Evolutionary conservation across 2,329 filamentous ascomycete genomes (phyloP), one percentile per base, ranked within the genome.

Genomic region (Stagonosporopsis vannaccii): DNA sequence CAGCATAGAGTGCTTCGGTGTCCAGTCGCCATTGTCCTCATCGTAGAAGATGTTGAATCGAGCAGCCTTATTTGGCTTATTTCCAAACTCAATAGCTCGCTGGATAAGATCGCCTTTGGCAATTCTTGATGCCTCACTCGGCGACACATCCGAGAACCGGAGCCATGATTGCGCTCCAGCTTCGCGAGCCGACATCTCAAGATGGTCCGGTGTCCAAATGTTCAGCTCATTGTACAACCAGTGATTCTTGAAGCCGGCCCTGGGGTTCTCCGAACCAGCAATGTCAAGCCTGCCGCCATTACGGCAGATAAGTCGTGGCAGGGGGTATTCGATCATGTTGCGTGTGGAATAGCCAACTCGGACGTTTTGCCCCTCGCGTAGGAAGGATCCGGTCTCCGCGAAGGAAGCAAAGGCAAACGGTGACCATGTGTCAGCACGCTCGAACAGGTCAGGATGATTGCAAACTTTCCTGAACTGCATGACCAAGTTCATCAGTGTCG

Each of bases 381-480:
- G 82, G 75, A 99, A 98, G 0, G 93, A 97, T 0, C 91, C 93
- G 0, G 94, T 97, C 80, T 99, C 95, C 13, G 93, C 95, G 77
- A 94, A 99, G 73, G 89, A 86, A n/a, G 88, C 87, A 67, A 90
- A 87, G 0, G 91, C 90, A 68, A 94, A 89, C 0, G 95, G 92
- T 8, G 93, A 97, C 22, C 86, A 89, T 8, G 92, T 96, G 59
- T 98, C 94, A 9, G 94, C 93, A 41, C 95, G 89, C 77, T 99
- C 93, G 67, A 99, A 99, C 30, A 99, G 79, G 78, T 99, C 95
- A 0, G 95, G 95, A 74, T 99, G 95, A 72, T 99, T 99, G 81
- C 95, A 99, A 54, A 99, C 95, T 79, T 99, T 99, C 68, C 95
- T 87, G 85, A 99, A 99, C 78, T 99, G 95, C 95, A 99, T 99